These are phyloP conservation scores for Stemphylium lycopersici DNA, from an alignment of 2,329 filamentous ascomycete genomes.

Conservation along the genomic window DNA sequence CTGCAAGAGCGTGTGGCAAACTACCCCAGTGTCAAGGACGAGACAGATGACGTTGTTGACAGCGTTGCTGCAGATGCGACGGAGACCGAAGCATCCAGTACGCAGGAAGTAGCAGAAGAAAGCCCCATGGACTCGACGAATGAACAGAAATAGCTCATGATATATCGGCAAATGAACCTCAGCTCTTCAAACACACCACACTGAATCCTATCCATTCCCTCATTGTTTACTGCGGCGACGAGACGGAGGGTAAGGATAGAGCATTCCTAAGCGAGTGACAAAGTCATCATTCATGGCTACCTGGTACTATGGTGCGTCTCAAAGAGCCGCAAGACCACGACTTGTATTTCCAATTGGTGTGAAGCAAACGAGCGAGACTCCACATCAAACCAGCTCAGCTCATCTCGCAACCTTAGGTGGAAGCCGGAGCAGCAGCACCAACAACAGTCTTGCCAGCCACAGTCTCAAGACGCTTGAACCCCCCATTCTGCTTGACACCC, in stretches of 20 bases:
- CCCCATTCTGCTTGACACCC: conserved; percentile 68
- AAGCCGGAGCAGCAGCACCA: conserved; percentile 21
- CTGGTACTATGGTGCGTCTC: no score
- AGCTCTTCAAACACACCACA: no score
- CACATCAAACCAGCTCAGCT: not conserved
- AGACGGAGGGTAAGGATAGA: no score
- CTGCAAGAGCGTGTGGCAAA: not conserved
- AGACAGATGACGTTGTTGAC: not conserved
- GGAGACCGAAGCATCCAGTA: not conserved
- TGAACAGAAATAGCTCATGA: no score
- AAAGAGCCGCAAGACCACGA: no score
- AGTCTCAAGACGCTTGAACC: conserved; percentile 61
- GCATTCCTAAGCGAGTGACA: no score
- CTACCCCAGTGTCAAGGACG: not conserved
- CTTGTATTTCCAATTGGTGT: not conserved
- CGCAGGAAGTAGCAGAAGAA: not conserved
- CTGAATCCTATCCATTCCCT: no score
- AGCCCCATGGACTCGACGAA: no score
- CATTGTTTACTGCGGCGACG: no score
- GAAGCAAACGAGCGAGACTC: conserved; percentile 8
- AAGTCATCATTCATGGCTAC: no score
- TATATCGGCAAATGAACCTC: no score
- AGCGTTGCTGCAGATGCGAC: not conserved
- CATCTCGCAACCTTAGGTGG: not conserved
- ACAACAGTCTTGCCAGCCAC: conserved; percentile 20